These are phyloP conservation scores for Xylaria hypoxylon DNA, from an alignment of 2,329 filamentous ascomycete species.

Conservation along the genomic window DNA sequence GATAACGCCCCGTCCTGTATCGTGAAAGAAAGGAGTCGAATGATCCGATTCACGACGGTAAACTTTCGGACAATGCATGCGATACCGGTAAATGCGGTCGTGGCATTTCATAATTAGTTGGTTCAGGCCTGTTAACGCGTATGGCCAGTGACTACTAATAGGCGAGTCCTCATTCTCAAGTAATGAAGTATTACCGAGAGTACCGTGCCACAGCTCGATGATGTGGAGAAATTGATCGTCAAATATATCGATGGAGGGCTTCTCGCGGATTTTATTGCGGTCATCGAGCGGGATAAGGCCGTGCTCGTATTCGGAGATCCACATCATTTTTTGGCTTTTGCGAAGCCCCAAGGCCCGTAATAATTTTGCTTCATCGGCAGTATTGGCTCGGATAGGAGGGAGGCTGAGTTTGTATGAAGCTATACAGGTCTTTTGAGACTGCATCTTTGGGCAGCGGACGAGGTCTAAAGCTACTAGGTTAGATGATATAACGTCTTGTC, in stretches of 20 bases:
- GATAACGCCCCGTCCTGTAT: background rate
- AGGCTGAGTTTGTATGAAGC: too few relatives aligned
- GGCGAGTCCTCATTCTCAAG: background rate
- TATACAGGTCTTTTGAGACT: too few relatives aligned
- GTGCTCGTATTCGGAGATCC: background rate
- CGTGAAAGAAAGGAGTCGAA: background rate
- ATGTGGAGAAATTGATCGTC: background rate
- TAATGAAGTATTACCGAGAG: background rate
- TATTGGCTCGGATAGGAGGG: too few relatives aligned
- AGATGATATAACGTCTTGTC: too few relatives aligned
- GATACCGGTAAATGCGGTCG: background rate
- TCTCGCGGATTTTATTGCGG: background rate
- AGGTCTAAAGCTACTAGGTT: too few relatives aligned
- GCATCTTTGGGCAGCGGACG: too few relatives aligned
- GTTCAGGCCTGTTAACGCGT: background rate
- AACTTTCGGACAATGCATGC: background rate
- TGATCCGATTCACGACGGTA: too few relatives aligned
- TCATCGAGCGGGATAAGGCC: background rate
- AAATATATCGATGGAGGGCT: background rate
- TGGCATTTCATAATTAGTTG: background rate
- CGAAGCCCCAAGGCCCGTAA: background rate
- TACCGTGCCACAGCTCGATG: background rate
- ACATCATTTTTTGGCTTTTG: background rate
- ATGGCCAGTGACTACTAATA: background rate
- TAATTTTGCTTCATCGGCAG: background rate